Evolutionary conservation across 345 rosid genomes (phyloP), one percentile per base, ranked within the genome.

Genomic region (Citropsis articulata): DNA sequence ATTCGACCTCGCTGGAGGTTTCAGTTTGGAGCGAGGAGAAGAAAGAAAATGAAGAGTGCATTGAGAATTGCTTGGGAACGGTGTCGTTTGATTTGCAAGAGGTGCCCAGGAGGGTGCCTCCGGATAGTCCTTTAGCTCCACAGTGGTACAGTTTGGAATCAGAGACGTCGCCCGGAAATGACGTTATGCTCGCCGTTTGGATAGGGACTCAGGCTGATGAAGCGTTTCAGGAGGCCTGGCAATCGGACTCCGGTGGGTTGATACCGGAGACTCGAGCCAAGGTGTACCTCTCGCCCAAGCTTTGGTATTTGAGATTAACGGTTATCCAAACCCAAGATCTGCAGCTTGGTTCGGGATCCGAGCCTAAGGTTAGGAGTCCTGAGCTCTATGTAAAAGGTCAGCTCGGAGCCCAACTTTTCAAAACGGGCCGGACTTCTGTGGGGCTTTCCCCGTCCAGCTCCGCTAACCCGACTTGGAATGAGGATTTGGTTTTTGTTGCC

Each of bases 181-280:
- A 95, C 79, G 88, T 93, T 86, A 95, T 95, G 98, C 92, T 93
- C n/a, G 93, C 98, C 0, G 91, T 90, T 18, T 95, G 97, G 98
- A 19, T 93, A 13, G 98, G 98, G 35, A 90, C 98, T 50, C 98
- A 93, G 89, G 94, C 94, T 0, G 98, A 95, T 62, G 98, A 95
- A 82, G 95, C 98, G 1, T 95, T 95, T 66, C 98, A 91, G 79
- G 98, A 95, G 80, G 97, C 98, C 1, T 95, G 98, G 98, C 98
- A 91, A 61, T 91, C 98, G 45, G 97, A 95, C 76, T 95, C 98
- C 67, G 98, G 98, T n/a, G 98, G 98, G 50, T 79, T 93, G 79
- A 87, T 90, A 19, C 92, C 90, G 66, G 97, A 95, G 89, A 95
- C 98, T 75, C 87, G 98, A 71, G 92, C 98, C 57, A 95, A 95